phyloP scores from a whole-genome alignment of 1,139 yeast species.

The Yamadazyma pseudoaaseri region DNA sequence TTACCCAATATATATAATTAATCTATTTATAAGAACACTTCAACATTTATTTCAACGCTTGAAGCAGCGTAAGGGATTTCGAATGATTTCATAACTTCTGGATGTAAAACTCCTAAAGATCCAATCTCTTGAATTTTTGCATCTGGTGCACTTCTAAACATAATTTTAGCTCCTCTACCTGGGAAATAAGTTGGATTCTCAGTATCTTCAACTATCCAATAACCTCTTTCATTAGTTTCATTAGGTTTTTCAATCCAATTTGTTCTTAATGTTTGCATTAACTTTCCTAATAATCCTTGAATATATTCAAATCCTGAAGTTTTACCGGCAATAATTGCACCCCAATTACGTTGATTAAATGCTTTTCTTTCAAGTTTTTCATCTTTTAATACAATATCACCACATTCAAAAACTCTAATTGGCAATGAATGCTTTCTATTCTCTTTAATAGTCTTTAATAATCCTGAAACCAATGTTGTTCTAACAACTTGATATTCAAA shows the following conservation, averaged over 20 bases:
- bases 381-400: slow-evolving; percentile 91
- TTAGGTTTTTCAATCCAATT: slow-evolving; percentile 68
- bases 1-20: slow-evolving; percentile 2
- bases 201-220: slow-evolving; percentile 76
- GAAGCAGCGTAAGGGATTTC: slow-evolving; percentile 94
- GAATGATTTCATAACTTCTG: slow-evolving; percentile 82
- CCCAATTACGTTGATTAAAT: slow-evolving; percentile 90
- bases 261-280: slow-evolving; percentile 95
- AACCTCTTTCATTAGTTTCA: slow-evolving; percentile 64
- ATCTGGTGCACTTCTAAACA: slow-evolving; percentile 64
- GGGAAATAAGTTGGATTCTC: slow-evolving; percentile 82
- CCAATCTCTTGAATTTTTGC: slow-evolving; percentile 66
- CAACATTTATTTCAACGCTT: slow-evolving; percentile 85
- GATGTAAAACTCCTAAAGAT: slow-evolving; percentile 90
- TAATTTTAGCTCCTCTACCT: slow-evolving; percentile 92
- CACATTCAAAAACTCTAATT: slow-evolving; percentile 89
- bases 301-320: slow-evolving; percentile 92
- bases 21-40: slow-evolving; percentile 53
- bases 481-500: slow-evolving; percentile 96
- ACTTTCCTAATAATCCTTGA: slow-evolving; percentile 91
- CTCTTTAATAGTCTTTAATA: slow-evolving; percentile 92
- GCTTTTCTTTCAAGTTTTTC: slow-evolving; percentile 83
- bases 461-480: slow-evolving; percentile 91
- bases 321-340: slow-evolving; percentile 91
- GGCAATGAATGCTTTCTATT: slow-evolving; percentile 96